phyloP scores from a whole-genome alignment of 2,329 filamentous ascomycete species.

The Annulohypoxylon truncatum region DNA sequence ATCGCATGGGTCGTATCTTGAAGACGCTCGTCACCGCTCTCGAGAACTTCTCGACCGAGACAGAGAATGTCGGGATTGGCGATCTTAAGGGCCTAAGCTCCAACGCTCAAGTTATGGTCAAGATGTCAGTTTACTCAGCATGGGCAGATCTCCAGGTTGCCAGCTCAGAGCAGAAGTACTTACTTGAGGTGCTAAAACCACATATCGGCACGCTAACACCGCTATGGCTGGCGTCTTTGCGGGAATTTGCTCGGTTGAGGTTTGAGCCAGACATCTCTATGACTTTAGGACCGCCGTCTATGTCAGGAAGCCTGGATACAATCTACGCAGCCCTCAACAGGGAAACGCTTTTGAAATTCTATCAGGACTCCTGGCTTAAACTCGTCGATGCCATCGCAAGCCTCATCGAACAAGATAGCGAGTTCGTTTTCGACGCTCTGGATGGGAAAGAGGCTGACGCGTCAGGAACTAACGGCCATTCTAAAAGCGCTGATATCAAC shows the following conservation, averaged over 20 bases:
- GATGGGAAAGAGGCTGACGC: slow-evolving; percentile 79
- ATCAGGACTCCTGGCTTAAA: slow-evolving; percentile 96
- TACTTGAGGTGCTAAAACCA: slow-evolving; percentile 87
- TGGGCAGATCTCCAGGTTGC: slow-evolving; percentile 98
- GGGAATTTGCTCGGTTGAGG: slow-evolving; percentile 90
- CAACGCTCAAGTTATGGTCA: slow-evolving; percentile 98
- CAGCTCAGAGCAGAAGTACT: slow-evolving; percentile 89
- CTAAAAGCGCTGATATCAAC: slow-evolving; percentile 85
- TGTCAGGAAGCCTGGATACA: slow-evolving; percentile 88
- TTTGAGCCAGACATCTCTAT: slow-evolving; percentile 98
- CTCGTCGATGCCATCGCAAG: slow-evolving; percentile 97
- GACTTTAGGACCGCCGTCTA: slow-evolving; percentile 81
- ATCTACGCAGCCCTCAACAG: slow-evolving; percentile 95
- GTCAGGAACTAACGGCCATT: slow-evolving; percentile 60
- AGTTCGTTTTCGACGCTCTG: slow-evolving; percentile 95
- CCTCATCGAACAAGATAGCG: slow-evolving; percentile 96
- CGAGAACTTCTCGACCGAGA: slow-evolving; percentile 88
- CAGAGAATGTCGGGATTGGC: slow-evolving; percentile 86
- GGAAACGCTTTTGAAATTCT: slow-evolving; percentile 93
- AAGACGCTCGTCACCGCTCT: slow-evolving; percentile 91
- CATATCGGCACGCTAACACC: slow-evolving; percentile 92
- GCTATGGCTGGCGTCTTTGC: slow-evolving; percentile 90
- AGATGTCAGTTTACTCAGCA: slow-evolving; percentile 95
- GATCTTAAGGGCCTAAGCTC: slow-evolving; percentile 93
- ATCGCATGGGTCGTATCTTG: slow-evolving; percentile 97